Base-by-base conservation (phyloP, 768 basidiomycete species). In the Nidularia pulvinata region DNA sequence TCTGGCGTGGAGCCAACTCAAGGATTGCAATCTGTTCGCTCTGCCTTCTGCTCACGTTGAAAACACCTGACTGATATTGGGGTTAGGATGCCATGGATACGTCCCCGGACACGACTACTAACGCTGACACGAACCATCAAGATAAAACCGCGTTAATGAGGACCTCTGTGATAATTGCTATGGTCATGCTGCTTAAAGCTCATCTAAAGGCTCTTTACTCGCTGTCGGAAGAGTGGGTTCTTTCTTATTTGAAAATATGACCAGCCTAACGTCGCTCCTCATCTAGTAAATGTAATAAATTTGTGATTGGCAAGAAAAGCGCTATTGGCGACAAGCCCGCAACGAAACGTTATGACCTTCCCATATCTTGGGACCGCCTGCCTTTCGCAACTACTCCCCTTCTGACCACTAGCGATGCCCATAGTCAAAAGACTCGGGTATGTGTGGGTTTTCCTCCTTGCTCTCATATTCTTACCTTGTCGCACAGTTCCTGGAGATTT, bases 201-300 rank as follows among this genome's bases (percentile, higher is more conserved):
- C 82, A 98, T 68, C 76, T 99, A 53, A 95, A 98, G 65, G 68
- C 69, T 1, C 63, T 93, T 11, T 99, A 98, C 64, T 84, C 86
- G 1, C 67, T 98, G 37, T 89, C 92, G 1, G 95, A 98, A 75
- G 95, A 97, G 95, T 96, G 65, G 54, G 90, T 77, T 49, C 57
- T 30, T 5, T 33, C 39, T 36, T 51, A 25, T 25, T 25, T 25
- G 1, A 25, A 25, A 25, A 25, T 25, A 25, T 25, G 25, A 25
- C 25, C 25, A 25, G 25, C 25, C 25, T 25, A 25, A 25, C 13
- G 3, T 16, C 48, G 45, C 33, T 52, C 42, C 49, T 30, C 47
- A 33, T 51, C 19, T 53, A 97, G 95, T 44, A 98, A 97, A 90
- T 94, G 94, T 59, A 77, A 80, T 46, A 98, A 95, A 69, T 97